Conservation (phyloP, 306 rosid species). For the Inga oerstediana region DNA sequence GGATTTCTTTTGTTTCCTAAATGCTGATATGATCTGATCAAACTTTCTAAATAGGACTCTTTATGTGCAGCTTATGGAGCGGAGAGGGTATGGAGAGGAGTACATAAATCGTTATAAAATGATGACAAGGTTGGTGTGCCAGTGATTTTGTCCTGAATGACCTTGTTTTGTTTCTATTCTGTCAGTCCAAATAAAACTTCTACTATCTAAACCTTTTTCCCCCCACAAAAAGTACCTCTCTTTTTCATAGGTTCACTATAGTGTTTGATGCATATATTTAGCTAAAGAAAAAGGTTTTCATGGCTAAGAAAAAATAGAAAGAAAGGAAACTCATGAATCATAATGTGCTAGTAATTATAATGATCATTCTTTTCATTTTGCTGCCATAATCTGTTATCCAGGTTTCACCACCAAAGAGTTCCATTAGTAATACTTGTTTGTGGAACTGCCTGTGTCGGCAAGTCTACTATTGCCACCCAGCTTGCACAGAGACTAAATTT, state of each 20-base stretch:
- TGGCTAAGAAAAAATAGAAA: not conserved
- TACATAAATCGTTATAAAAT: slow-evolving; percentile 85
- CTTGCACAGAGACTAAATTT: slow-evolving; percentile 94
- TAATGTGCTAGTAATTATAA: slow-evolving; percentile 23
- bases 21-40: slow-evolving; percentile 21
- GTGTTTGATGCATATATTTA: not conserved
- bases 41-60: slow-evolving; percentile 31
- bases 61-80: slow-evolving; percentile 82
- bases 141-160: not conserved
- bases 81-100: slow-evolving; percentile 88
- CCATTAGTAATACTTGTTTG: slow-evolving; percentile 95
- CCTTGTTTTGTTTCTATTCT: not conserved
- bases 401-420: slow-evolving; percentile 97
- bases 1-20: slow-evolving; percentile 6
- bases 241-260: not conserved
- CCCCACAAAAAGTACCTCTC: not conserved
- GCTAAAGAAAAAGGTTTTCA: not conserved
- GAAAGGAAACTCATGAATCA: not conserved
- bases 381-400: slow-evolving; percentile 40
- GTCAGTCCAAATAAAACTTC: not conserved
- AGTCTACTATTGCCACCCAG: slow-evolving; percentile 97
- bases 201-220: not conserved
- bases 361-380: slow-evolving; percentile 20
- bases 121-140: slow-evolving; percentile 77
- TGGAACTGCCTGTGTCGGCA: slow-evolving; percentile 98